These are phyloP conservation scores for Globisporangium yorkense DNA, from an alignment of 352 stramenopile species.

Conservation along the genomic window DNA sequence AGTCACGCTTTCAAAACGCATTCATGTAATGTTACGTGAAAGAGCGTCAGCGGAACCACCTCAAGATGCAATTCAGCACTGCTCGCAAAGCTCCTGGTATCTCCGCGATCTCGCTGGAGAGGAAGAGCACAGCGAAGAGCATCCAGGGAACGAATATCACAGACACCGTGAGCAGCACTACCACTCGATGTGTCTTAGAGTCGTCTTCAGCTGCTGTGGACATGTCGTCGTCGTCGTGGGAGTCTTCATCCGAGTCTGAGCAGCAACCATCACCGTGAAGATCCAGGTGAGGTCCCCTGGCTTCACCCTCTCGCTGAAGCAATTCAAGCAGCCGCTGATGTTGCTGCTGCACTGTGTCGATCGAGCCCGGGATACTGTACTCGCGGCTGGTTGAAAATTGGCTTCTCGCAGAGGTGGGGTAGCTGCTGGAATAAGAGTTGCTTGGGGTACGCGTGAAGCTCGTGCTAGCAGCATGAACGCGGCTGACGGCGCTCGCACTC, in stretches of 20 bases:
- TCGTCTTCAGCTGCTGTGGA: slow-evolving; percentile 6
- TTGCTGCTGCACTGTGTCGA: slow-evolving; percentile 20
- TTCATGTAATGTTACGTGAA: too few relatives aligned
- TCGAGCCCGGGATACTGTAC: slow-evolving; percentile 11
- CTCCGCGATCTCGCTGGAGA: slow-evolving; percentile 1
- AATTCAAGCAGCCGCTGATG: slow-evolving; percentile 14
- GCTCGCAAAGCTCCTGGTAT: slow-evolving; percentile 1
- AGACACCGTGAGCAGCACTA: slow-evolving; percentile 18
- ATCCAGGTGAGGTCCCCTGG: slow-evolving; percentile 12
- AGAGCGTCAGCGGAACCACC: background rate
- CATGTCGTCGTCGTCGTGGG: slow-evolving; percentile 19
- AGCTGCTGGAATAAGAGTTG: slow-evolving; percentile 12
- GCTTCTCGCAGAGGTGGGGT: slow-evolving; percentile 16
- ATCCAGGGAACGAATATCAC: slow-evolving; percentile 25
- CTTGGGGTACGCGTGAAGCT: slow-evolving; percentile 11
- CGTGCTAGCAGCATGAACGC: background rate
- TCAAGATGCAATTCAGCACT: background rate
- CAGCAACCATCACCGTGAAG: slow-evolving; percentile 2
- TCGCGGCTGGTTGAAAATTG: slow-evolving; percentile 14
- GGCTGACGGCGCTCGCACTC: background rate
- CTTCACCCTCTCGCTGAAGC: slow-evolving; percentile 10
- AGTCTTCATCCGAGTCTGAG: slow-evolving; percentile 9
- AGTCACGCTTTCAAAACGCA: background rate
- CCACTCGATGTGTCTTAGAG: slow-evolving; percentile 10
- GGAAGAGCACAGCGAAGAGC: slow-evolving; percentile 16